Conservation (phyloP, 768 basidiomycete species). For the Tubosaeta brunneosetosa region DNA sequence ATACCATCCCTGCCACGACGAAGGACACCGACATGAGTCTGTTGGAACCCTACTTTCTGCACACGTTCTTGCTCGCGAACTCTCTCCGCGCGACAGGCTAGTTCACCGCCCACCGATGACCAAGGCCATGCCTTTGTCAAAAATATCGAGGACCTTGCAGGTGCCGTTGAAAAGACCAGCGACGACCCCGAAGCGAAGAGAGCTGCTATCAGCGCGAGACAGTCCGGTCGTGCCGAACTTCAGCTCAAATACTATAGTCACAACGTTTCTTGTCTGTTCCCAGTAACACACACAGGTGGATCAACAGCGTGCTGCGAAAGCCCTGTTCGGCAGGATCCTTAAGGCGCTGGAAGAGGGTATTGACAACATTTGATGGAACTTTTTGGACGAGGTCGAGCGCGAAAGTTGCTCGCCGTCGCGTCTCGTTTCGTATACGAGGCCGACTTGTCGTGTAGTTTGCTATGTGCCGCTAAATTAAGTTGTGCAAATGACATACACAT, state of each 20-base stretch:
- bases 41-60: neutral
- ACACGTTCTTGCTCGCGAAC: neutral
- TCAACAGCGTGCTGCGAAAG: neutral
- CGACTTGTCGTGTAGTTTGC: neutral
- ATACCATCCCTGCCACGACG: accelerated
- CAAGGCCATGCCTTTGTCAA: neutral
- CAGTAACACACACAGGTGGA: neutral
- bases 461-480: neutral
- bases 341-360: neutral
- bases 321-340: neutral
- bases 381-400: neutral
- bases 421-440: neutral
- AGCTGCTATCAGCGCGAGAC: accelerated
- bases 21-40: neutral
- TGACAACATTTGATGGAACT: neutral
- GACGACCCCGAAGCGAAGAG: neutral
- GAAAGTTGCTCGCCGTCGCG: neutral
- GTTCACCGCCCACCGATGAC: neutral
- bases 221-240: too few species aligned
- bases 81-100: neutral
- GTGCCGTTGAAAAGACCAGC: neutral
- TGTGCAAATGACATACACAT: neutral
- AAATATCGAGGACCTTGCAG: accelerated
- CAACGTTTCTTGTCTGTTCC: neutral
- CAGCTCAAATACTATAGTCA: too few species aligned